Base-by-base conservation (phyloP, 73 alveolate species). In the Paramecium biaurelia region DNA sequence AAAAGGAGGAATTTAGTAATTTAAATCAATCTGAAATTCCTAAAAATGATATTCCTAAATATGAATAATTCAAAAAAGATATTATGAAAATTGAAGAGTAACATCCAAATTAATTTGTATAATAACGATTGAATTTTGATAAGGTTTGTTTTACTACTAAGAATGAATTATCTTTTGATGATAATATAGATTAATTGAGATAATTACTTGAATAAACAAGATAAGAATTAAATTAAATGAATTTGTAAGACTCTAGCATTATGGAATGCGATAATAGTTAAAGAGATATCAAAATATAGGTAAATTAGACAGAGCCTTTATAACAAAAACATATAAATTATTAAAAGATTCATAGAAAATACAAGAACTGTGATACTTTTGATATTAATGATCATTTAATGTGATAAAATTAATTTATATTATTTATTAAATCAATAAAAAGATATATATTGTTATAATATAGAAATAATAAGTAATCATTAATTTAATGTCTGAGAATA, bases 171-270 rank as follows among this genome's bases (percentile, higher is more conserved):
- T 79, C 90, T n/a, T 79, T 42, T 79, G 90, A 79, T 45, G 90
- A 79, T 79, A 79, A 79, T 45, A 41, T 79, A 8, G 90, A 79
- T 79, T 79, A 79, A 26, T 79, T 79, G 56, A 79, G 86, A 72
- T 72, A 79, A 18, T 30, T 79, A 41, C 49, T 79, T 2, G 68
- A 79, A 47, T 23, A 30, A 41, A 79, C 90, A 14, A 79, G 90
- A 79, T 14, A 79, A 43, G 90, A 79, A 79, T 79, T 79, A 79
- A 79, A 79, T 47, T 79, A 79, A 47, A 79, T 79, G 90, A 79
- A 79, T 79, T 79, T 79, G 18, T 47, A 79, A 24, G 90, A 79
- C 7, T 63, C 90, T 2, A 79, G 90, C 14, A 37, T 79, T 1
- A 20, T 79, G 30, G 90, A 53, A 18, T 53, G 68, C 5, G 18